phyloP scores from a whole-genome alignment of 139 green algal species.

The Asterochloris erici region DNA sequence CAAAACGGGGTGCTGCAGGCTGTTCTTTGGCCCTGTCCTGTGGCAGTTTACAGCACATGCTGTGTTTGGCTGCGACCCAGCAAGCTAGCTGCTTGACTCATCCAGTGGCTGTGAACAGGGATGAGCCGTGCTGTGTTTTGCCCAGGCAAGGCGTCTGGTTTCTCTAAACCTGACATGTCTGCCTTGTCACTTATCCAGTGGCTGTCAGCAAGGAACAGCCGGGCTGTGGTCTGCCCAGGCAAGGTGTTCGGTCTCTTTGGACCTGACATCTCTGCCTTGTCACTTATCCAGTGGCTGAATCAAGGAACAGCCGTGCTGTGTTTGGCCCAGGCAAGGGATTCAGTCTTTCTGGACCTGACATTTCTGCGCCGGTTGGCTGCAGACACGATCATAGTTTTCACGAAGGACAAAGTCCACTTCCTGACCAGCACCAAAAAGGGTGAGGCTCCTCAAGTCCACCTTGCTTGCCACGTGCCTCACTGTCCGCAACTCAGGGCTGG shows the following conservation, averaged over 20 bases:
- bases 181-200: too few relatives aligned
- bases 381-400: constrained; percentile 92
- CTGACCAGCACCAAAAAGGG: constrained; percentile 89
- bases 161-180: neutral
- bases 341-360: neutral
- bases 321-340: neutral
- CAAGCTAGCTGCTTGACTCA: neutral
- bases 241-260: neutral
- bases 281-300: neutral
- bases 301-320: neutral
- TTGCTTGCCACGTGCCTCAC: neutral
- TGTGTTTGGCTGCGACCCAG: neutral
- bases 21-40: too few relatives aligned
- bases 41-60: neutral
- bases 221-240: neutral
- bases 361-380: constrained; percentile 9
- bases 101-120: neutral
- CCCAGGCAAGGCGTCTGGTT: neutral
- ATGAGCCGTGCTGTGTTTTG: neutral
- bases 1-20: neutral
- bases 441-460: constrained; percentile 9
- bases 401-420: constrained; percentile 62
- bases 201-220: too few relatives aligned
- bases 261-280: neutral
- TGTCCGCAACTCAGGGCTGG: too few relatives aligned